Conservation (phyloP, 371 early-diverging fungal species). For the Lichtheimia corymbifera region DNA sequence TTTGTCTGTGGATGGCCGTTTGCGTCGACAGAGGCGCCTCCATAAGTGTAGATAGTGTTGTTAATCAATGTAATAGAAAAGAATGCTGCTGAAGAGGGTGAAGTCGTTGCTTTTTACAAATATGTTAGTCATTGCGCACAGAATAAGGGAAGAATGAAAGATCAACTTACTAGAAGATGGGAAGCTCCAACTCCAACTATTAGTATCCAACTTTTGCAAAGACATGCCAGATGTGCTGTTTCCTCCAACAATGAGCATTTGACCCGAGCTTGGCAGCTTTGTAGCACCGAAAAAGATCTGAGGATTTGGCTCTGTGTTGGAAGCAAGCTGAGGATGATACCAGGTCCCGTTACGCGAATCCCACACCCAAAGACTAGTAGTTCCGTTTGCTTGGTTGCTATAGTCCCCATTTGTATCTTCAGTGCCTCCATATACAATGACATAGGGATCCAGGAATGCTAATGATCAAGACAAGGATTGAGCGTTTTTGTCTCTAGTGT, state of each 20-base stretch:
- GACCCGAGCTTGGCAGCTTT: slow-evolving; percentile 38
- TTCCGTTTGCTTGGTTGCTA: slow-evolving; percentile 19
- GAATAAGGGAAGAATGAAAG: neutral
- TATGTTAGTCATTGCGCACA: neutral
- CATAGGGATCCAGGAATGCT: slow-evolving; percentile 14
- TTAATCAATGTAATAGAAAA: slow-evolving; percentile 30
- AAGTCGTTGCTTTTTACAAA: slow-evolving; percentile 6
- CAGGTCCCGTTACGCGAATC: slow-evolving; percentile 43
- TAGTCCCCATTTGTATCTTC: slow-evolving; percentile 23
- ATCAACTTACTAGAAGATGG: slow-evolving; percentile 42
- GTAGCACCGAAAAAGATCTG: slow-evolving; percentile 39
- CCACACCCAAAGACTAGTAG: slow-evolving; percentile 45
- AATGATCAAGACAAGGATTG: neutral
- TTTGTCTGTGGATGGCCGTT: slow-evolving; percentile 30
- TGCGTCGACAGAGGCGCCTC: slow-evolving; percentile 37
- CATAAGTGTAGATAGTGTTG: slow-evolving; percentile 48
- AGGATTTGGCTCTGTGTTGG: slow-evolving; percentile 18
- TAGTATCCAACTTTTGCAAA: slow-evolving; percentile 46
- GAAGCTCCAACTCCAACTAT: slow-evolving; percentile 47
- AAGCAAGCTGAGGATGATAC: slow-evolving; percentile 29
- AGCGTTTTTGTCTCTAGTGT: neutral
- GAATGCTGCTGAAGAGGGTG: slow-evolving; percentile 22
- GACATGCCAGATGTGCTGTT: slow-evolving; percentile 36
- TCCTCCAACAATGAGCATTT: slow-evolving; percentile 33
- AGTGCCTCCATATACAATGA: slow-evolving; percentile 13